These are phyloP conservation scores for Halophytophthora polymorphica DNA, from an alignment of 352 stramenopile species.

Conservation along the genomic window DNA sequence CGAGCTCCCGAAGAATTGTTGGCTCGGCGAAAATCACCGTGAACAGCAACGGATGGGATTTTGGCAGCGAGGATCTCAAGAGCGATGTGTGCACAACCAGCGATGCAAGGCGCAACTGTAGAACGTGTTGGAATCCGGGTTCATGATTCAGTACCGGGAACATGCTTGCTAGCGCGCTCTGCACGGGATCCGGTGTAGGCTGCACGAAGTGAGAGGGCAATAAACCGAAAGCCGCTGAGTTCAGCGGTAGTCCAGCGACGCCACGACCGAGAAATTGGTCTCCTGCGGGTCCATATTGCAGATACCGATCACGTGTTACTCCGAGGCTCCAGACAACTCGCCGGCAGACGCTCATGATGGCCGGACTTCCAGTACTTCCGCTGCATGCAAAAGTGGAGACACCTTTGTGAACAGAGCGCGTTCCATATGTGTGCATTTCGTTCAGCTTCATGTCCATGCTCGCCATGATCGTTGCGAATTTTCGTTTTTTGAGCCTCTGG, in stretches of 20 bases:
- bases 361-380: background rate
- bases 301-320: background rate
- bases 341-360: background rate
- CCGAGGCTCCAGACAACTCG: slow-evolving; percentile 1
- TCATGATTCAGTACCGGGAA: background rate
- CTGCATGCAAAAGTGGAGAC: background rate
- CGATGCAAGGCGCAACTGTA: background rate
- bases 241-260: background rate
- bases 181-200: background rate
- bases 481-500: background rate
- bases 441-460: background rate
- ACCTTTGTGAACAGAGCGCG: slow-evolving; percentile 2
- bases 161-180: background rate
- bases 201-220: slow-evolving; percentile 1
- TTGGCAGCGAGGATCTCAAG: background rate
- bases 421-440: background rate
- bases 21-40: background rate
- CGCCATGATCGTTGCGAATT: too few relatives aligned
- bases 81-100: background rate
- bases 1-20: background rate
- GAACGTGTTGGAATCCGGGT: background rate
- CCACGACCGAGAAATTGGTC: slow-evolving; percentile 2
- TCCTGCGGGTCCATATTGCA: slow-evolving; percentile 1
- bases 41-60: background rate
- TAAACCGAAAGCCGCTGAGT: background rate